Evolutionary conservation across 345 rosid genomes (phyloP), one percentile per base, ranked within the genome.

Genomic region (Diplotaxis tenuifolia): DNA sequence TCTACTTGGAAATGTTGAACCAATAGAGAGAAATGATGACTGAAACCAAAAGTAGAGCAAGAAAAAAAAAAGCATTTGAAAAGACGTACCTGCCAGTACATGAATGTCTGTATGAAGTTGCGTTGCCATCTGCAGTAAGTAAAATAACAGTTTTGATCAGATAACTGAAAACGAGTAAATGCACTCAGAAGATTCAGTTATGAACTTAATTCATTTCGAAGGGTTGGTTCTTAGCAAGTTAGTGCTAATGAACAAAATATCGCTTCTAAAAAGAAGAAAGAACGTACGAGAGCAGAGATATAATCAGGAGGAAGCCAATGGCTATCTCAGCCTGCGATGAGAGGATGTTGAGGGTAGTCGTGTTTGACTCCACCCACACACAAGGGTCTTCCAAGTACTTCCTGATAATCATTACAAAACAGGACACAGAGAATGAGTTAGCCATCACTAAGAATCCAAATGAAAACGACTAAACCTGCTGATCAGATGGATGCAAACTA

Each of bases 251-350:
- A 29, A 45, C 20, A n/a, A 15, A 57, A 9, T 29, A 42, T 49
- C 42, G 9, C 15, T 34, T 23, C 14, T n/a, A 21, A 65, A 34
- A 62, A 49, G 40, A 65, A 59, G 36, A 18, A 72, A 45, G 9
- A 67, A 73, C 94, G 32, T 71, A 92, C 98, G 97, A 96, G 63
- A 96, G 78, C 84, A 96, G 76, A 40, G 99, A 90, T 54, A 96
- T 42, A 0, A 90, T 62, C 27, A 90, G 79, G 73, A 92, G 89
- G 79, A 96, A 83, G 72, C 99, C 99, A 75, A 92, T 79, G 57
- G 90, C 98, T 77, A 96, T 86, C 84, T 96, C 99, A 55, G 94
- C 85, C 69, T 96, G 91, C 7, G 99, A 92, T 32, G 95, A 87
- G 23, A 96, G 85, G 63, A 96, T 90, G 86, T 81, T 83, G 34